Conservation (phyloP, 78 protist species). For the Dictyostelium brefeldianum region DNA sequence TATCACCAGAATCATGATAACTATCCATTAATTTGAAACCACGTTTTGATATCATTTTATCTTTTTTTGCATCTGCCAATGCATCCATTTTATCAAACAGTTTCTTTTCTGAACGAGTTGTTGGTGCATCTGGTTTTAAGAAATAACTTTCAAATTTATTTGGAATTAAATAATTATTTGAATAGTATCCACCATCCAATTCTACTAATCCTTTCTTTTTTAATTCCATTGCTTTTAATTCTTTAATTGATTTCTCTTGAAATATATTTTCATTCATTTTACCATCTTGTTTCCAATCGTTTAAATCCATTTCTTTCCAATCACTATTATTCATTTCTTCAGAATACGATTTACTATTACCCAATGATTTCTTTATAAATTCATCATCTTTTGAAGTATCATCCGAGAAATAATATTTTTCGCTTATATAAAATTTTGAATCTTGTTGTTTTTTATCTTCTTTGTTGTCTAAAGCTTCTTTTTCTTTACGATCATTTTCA, state of each 20-base stretch:
- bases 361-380: slow-evolving; percentile 25
- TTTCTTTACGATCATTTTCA: background rate
- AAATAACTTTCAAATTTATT: slow-evolving; percentile 5
- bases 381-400: slow-evolving; percentile 20
- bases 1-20: background rate
- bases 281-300: background rate
- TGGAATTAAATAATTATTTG: slow-evolving; percentile 12
- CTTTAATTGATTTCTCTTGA: background rate
- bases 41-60: background rate
- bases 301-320: slow-evolving; percentile 30
- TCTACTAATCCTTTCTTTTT: slow-evolving; percentile 48
- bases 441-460: background rate
- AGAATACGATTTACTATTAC: background rate
- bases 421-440: background rate
- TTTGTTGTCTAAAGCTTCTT: background rate
- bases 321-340: slow-evolving; percentile 17
- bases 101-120: slow-evolving; percentile 17
- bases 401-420: background rate
- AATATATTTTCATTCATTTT: background rate
- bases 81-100: slow-evolving; percentile 4
- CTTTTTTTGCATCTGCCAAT: background rate
- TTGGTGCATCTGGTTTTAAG: slow-evolving; percentile 26
- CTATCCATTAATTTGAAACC: background rate
- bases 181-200: slow-evolving; percentile 41
- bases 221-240: background rate